These are phyloP conservation scores for Mucor circinelloides DNA, from an alignment of 371 early-diverging fungal species.

Conservation along the genomic window DNA sequence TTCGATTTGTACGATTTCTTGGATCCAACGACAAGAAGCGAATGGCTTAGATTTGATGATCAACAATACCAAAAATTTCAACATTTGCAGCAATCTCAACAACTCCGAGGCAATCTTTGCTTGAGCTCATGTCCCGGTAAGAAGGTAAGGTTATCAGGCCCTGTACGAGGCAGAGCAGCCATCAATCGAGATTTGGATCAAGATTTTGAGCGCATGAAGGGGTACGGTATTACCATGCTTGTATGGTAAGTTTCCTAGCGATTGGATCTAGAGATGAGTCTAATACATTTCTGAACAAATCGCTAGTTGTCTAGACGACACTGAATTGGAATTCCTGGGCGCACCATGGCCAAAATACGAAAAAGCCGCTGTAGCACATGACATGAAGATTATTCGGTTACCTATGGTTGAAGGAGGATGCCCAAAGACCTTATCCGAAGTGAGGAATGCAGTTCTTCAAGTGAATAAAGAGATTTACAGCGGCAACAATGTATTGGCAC, in stretches of 20 bases:
- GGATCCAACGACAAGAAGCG: conserved; percentile 23
- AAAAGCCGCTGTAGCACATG: conserved; percentile 57
- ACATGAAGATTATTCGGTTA: conserved; percentile 56
- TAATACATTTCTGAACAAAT: conserved; percentile 1
- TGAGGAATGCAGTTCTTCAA: conserved; percentile 55
- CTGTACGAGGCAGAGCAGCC: conserved; percentile 74
- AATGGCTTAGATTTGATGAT: not conserved
- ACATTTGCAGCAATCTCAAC: not conserved
- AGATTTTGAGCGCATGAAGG: conserved; percentile 69
- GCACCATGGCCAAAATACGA: conserved; percentile 70
- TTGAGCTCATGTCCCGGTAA: conserved; percentile 84
- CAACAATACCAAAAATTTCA: conserved; percentile 4
- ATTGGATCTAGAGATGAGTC: not conserved
- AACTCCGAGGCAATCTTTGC: conserved; percentile 63
- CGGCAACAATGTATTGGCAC: conserved; percentile 69
- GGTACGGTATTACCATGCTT: conserved; percentile 64
- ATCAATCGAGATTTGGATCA: conserved; percentile 74
- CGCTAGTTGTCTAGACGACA: conserved; percentile 72
- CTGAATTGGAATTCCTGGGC: conserved; percentile 70
- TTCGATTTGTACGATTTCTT: conserved; percentile 48
- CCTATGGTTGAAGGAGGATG: conserved; percentile 81
- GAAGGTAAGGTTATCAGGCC: conserved; percentile 78
- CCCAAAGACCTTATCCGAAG: conserved; percentile 65
- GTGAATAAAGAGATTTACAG: conserved; percentile 53
- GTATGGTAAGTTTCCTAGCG: conserved; percentile 61